A percentile compares a stretch with the other conserved stretches of the same genome.
These are phyloP conservation scores for Camellia granthamiana DNA, from an alignment of 148 eudicot genomes.

Conservation along the genomic window DNA sequence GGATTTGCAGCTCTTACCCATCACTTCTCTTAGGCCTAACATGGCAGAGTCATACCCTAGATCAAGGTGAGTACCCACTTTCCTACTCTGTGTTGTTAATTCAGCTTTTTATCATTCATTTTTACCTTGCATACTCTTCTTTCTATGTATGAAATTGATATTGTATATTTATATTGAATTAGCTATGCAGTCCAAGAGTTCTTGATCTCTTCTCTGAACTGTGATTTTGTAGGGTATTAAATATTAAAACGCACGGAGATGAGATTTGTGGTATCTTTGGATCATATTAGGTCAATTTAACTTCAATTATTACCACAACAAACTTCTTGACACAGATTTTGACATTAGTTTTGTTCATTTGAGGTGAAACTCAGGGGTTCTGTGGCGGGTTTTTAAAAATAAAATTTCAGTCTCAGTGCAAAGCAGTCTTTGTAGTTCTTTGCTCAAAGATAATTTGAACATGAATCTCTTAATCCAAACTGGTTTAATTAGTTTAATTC, in stretches of 20 bases:
- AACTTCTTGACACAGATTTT: too few species aligned
- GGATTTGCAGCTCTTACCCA: conserved; percentile 70
- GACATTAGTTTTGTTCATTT: too few species aligned
- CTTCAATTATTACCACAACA: too few species aligned
- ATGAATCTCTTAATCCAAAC: too few species aligned
- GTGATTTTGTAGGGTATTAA: neutral
- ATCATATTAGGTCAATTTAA: too few species aligned
- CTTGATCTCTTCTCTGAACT: neutral
- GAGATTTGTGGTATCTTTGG: too few species aligned
- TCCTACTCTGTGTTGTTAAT: neutral
- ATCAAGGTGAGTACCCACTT: conserved; percentile 44
- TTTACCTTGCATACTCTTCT: neutral
- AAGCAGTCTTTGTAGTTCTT: too few species aligned
- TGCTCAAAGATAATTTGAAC: too few species aligned
- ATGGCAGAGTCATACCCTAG: conserved; percentile 44
- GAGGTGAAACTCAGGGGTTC: too few species aligned
- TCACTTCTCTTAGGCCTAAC: conserved; percentile 47
- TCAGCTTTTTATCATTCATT: neutral
- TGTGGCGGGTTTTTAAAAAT: too few species aligned
- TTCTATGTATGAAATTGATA: neutral
- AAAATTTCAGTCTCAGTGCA: too few species aligned
- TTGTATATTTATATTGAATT: neutral
- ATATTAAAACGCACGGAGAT: neutral
- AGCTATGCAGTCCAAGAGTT: neutral
- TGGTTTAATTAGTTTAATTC: too few species aligned